Evolutionary conservation across 169 alveolate genomes (phyloP).

Genomic region (Amoebophrya sp.): DNA sequence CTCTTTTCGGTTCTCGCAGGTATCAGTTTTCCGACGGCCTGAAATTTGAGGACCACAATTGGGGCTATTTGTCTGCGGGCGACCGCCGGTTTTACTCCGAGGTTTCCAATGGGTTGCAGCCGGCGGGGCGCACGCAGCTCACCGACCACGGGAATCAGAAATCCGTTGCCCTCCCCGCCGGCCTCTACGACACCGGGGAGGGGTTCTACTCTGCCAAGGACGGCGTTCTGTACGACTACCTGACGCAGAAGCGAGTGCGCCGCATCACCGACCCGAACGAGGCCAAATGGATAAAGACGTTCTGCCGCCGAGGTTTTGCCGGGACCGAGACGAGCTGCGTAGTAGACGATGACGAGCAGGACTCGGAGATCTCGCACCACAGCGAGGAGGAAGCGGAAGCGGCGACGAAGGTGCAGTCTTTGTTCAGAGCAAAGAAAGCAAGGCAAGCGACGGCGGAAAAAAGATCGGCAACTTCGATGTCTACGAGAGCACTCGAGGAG

Average conservation of each 20-base stretch:
- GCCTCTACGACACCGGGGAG: not conserved
- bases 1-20: not conserved
- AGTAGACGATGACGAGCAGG: not conserved
- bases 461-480: too few relatives aligned
- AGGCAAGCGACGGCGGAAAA: too few relatives aligned
- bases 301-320: not conserved
- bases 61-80: constrained; percentile 48
- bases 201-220: not conserved
- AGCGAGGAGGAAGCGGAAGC: not conserved
- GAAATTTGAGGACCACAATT: constrained; percentile 36
- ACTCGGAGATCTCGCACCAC: not conserved
- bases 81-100: constrained; percentile 55
- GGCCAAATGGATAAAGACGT: not conserved
- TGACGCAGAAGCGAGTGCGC: not conserved
- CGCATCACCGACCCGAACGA: not conserved
- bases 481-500: not conserved
- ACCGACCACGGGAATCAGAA: constrained; percentile 32
- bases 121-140: constrained; percentile 44
- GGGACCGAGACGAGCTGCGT: too few relatives aligned
- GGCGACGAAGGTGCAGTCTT: not conserved
- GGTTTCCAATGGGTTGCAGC: constrained; percentile 41
- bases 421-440: not conserved
- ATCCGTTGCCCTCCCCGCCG: not conserved
- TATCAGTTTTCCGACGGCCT: constrained; percentile 52
- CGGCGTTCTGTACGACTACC: not conserved